Conservation (phyloP, 2,329 filamentous ascomycete genomes). For the Cercospora brassicicola region DNA sequence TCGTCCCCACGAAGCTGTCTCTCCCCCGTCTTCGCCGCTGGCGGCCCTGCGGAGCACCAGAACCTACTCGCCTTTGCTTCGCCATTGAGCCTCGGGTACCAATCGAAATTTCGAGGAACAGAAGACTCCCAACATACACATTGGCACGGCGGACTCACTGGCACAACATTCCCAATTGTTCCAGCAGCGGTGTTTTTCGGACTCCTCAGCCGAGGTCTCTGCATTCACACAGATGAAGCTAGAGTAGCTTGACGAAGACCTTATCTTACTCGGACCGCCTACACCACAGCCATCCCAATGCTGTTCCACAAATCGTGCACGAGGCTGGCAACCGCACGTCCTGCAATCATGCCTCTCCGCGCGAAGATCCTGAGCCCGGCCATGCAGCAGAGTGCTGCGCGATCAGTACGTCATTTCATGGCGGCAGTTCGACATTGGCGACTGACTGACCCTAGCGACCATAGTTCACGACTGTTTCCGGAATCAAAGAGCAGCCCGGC, state of each 20-base stretch:
- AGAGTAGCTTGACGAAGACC: constrained; percentile 14
- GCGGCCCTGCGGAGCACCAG: background rate
- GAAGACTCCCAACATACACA: background rate
- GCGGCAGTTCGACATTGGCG: constrained; percentile 14
- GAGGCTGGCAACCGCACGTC: constrained; percentile 44
- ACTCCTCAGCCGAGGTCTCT: constrained; percentile 17
- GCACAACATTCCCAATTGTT: background rate
- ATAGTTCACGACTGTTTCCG: constrained; percentile 34
- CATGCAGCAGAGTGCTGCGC: constrained; percentile 24
- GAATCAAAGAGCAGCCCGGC: constrained; percentile 57
- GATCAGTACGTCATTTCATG: constrained; percentile 22
- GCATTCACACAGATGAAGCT: constrained; percentile 16
- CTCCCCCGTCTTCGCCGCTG: constrained; percentile 7
- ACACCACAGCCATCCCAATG: constrained; percentile 41
- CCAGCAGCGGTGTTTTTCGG: background rate
- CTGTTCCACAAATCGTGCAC: constrained; percentile 46
- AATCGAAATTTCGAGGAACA: background rate
- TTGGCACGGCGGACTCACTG: background rate
- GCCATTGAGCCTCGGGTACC: background rate
- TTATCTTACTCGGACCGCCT: background rate
- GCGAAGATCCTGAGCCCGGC: constrained; percentile 54
- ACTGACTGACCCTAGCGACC: constrained; percentile 37
- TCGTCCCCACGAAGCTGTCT: background rate
- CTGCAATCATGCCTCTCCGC: constrained; percentile 69
- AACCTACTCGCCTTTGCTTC: background rate